Conservation (phyloP, 345 rosid genomes). For the Murraya koenigii region DNA sequence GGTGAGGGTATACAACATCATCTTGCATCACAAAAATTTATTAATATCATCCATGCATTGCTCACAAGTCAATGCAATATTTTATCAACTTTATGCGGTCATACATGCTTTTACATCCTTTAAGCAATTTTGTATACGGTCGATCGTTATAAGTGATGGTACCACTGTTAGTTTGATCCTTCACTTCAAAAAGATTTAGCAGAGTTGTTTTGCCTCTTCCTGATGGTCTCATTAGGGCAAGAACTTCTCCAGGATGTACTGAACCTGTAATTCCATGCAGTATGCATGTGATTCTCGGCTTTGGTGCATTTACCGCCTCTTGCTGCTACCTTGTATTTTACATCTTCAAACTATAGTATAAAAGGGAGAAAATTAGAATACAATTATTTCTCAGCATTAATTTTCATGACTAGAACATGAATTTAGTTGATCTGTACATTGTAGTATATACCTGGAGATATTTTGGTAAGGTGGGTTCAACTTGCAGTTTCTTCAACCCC, state of each 20-base stretch:
- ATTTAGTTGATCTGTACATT: too few species aligned
- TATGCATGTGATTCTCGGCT: constrained; percentile 20
- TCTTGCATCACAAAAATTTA: constrained; percentile 29
- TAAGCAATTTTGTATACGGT: constrained; percentile 24
- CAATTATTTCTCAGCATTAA: too few species aligned
- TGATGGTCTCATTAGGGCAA: constrained; percentile 38
- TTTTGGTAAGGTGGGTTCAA: constrained; percentile 24
- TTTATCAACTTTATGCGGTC: not conserved
- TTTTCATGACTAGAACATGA: not conserved
- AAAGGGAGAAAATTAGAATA: not conserved
- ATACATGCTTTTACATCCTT: constrained; percentile 12
- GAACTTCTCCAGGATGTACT: constrained; percentile 30
- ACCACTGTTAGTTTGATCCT: constrained; percentile 13
- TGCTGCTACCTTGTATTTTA: constrained; percentile 16
- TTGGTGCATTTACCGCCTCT: not conserved
- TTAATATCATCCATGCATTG: not conserved
- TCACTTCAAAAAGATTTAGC: constrained; percentile 30
- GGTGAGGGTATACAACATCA: constrained; percentile 35
- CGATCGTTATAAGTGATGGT: constrained; percentile 29
- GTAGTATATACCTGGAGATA: constrained; percentile 25
- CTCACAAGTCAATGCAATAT: not conserved
- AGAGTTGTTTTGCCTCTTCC: constrained; percentile 39
- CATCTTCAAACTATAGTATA: constrained; percentile 17
- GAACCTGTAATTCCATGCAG: constrained; percentile 29
- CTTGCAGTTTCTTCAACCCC: constrained; percentile 4